Evolutionary conservation across 352 stramenopile species (phyloP), one percentile per base, ranked within the genome.

Genomic region (Pythium periplocum): DNA sequence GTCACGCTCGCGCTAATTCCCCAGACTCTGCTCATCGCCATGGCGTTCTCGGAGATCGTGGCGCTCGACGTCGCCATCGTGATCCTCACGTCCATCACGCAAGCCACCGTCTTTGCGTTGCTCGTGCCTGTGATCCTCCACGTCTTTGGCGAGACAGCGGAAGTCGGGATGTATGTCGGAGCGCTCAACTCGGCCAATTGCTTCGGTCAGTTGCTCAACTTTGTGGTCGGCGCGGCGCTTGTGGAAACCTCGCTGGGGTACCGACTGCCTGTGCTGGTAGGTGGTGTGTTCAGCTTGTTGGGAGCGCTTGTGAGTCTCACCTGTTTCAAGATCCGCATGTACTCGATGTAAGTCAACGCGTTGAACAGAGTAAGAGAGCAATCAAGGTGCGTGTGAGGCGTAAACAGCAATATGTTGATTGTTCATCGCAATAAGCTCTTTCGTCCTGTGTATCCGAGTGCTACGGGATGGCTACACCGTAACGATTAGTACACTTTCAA

Each of bases 181-280:
- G 78, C 81, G 4, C 66, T 90, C 31, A 90, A 90, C 62, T 90
- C 78, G 40, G 75, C 81, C 44, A 86, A 85, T 54, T 89, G 78
- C 58, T 35, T 86, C 1, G 77, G 78, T 4, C 81, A 92, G 35
- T 47, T 92, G 34, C 61, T 90, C 38, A 92, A 92, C 61, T 92
- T 87, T 48, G 54, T 73, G 17, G 51, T 85, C 31, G 77, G 73
- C 2, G 65, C 77, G 38, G 75, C 59, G 11, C 50, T 92, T 2
- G 78, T 90, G 36, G 70, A 83, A 37, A 86, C 81, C 2, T 71
- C 73, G 46, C 55, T 90, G 17, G 78, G 76, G 1, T 88, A 86
- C 49, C 63, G 63, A 5, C 55, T 90, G 2, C 78, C 78, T 26
- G 70, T 92, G 17, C 73, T 92, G 43, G 66, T 90, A 10, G 81